Base-by-base conservation (phyloP, 306 rosid genomes). In the Mucuna pruriens region DNA sequence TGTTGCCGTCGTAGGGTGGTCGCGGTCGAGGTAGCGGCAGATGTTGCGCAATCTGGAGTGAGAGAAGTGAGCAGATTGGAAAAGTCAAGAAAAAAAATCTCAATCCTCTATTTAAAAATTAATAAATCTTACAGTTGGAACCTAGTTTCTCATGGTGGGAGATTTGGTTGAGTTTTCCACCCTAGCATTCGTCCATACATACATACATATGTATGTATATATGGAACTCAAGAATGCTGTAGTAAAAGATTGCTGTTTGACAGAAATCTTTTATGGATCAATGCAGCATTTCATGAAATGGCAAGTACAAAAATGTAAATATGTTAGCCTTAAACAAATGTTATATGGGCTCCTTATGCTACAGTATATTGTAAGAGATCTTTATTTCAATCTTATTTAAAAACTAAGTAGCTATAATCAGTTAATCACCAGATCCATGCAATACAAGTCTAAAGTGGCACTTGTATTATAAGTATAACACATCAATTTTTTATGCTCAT, bases 241-340 rank as follows among this genome's bases (percentile, higher is more conserved):
- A 51, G 26, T 63, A 69, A 62, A 29, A 60, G 2, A 75, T n/a
- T 16, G 31, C 34, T 42, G 63, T 25, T 67, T 25, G 60, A 22
- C 31, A 68, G 13, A 23, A 42, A 44, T 33, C 54, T 67, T 57
- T 54, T 12, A 55, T 39, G n/a, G 12, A 75, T 25, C 62, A 69
- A 60, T 48, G 81, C 44, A 19, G 40, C 75, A 80, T 76, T 36
- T 66, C 78, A 26, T 17, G 74, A 75, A 66, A 45, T 79, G 36
- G 40, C 29, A 60, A 5, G 60, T 60, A 74, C 40, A 60, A 73
- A 65, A 69, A 73, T 25, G 72, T 74, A 52, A 52, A 52, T 58
- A 76, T 42, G 51, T 44, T 34, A 20, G 38, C 44, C 68, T 25
- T 46, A 52, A 38, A 55, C 57, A 84, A 34, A 71, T 17, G 60